Percentiles rank a stretch among this genome's conserved stretches.
These are phyloP conservation scores for Lasiodiplodia sp. DNA, from an alignment of 2,329 filamentous ascomycete species.

Conservation along the genomic window DNA sequence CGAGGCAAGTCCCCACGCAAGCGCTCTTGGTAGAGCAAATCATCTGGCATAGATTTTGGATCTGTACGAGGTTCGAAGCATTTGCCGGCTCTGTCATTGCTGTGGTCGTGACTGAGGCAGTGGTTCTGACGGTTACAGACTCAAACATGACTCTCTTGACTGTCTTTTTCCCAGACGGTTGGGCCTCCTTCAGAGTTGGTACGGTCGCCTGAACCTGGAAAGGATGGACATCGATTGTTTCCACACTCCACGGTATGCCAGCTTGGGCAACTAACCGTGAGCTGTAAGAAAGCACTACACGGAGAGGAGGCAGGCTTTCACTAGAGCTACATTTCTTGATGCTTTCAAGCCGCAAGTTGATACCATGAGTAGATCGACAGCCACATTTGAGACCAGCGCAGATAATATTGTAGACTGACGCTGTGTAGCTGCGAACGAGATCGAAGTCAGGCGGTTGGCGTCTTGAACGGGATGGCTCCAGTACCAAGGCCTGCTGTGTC, in stretches of 20 bases:
- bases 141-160: neutral
- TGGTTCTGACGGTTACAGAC: no score
- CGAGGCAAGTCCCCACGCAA: neutral
- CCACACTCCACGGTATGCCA: neutral
- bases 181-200: neutral
- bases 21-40: neutral
- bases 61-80: neutral
- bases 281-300: neutral
- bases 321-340: neutral
- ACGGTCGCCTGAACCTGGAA: neutral
- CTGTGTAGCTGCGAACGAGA: neutral
- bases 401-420: neutral
- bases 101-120: neutral
- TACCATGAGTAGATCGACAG: neutral
- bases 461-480: neutral
- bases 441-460: neutral
- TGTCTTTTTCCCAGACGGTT: neutral
- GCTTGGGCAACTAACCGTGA: neutral
- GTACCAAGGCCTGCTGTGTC: slow-evolving; percentile 34
- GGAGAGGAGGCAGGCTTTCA: neutral
- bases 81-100: neutral
- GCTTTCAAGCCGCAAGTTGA: slow-evolving; percentile 1
- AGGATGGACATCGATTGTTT: neutral
- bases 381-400: neutral
- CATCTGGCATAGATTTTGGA: neutral